Evolutionary conservation across 1,284 basidiomycete genomes (phyloP).

Genomic region (Pterulicium gracile): DNA sequence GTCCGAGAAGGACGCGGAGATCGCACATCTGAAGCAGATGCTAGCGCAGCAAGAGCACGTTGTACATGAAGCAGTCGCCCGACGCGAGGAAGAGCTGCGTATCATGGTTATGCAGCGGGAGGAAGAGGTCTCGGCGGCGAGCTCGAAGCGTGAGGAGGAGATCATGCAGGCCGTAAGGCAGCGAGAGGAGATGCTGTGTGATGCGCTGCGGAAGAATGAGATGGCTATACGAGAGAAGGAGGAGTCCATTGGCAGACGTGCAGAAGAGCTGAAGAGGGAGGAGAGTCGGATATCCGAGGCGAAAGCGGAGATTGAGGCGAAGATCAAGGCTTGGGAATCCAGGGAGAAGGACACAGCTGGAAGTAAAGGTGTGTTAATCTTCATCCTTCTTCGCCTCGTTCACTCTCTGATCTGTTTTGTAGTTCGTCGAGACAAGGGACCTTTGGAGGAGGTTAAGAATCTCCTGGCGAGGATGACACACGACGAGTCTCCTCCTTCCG

Average conservation of each 20-base stretch:
- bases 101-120: conserved; percentile 57
- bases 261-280: background rate
- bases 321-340: conserved; percentile 35
- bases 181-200: conserved; percentile 59
- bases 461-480: conserved; percentile 26
- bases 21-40: conserved; percentile 35
- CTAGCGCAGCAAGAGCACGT: conserved; percentile 36
- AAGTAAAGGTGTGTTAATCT: conserved; percentile 21
- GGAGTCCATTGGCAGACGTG: conserved; percentile 17
- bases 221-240: conserved; percentile 33
- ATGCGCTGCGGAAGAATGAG: conserved; percentile 16
- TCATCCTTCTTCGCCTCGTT: background rate
- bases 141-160: conserved; percentile 58
- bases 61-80: conserved; percentile 47
- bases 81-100: conserved; percentile 55
- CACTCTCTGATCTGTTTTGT: conserved; percentile 6
- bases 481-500: conserved; percentile 18
- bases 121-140: conserved; percentile 55
- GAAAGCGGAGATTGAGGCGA: background rate
- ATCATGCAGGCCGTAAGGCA: conserved; percentile 57
- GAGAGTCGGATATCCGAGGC: background rate
- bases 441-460: conserved; percentile 67
- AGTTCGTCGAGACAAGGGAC: conserved; percentile 43
- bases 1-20: conserved; percentile 48
- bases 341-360: conserved; percentile 42